A percentile compares a stretch with the other conserved stretches of the same genome.
phyloP scores from a whole-genome alignment of 192 early-diverging fungal genomes.

The Geranomyces michiganensis region DNA sequence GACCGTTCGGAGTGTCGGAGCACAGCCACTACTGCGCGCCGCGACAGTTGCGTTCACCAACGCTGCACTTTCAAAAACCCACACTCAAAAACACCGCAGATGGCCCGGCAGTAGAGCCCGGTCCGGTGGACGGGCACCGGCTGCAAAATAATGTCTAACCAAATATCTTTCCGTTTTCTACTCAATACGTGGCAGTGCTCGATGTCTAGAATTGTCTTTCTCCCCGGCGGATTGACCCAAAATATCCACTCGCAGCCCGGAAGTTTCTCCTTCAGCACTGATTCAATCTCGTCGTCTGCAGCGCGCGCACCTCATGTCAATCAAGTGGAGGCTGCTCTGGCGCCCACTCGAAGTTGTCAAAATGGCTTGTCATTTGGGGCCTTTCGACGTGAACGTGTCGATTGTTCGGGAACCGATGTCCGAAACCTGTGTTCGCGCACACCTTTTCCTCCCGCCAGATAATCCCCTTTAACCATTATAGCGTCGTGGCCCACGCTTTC shows the following conservation, averaged over 20 bases:
- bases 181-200: conserved; percentile 22
- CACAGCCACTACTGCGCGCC: too few relatives aligned
- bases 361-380: not conserved
- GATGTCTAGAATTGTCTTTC: conserved; percentile 40
- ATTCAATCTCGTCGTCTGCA: conserved; percentile 6
- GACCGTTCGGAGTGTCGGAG: too few relatives aligned
- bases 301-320: conserved; percentile 16
- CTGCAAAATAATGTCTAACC: too few relatives aligned
- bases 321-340: conserved; percentile 1
- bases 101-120: not conserved
- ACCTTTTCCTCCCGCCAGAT: too few relatives aligned
- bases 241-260: conserved; percentile 31
- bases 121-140: not conserved
- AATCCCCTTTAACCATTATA: too few relatives aligned
- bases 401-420: too few relatives aligned
- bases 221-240: conserved; percentile 32
- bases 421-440: too few relatives aligned
- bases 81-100: not conserved
- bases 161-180: not conserved
- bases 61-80: too few relatives aligned
- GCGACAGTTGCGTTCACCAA: too few relatives aligned
- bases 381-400: too few relatives aligned
- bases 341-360: not conserved
- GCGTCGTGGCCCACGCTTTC: too few relatives aligned
- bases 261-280: conserved; percentile 10